These are phyloP conservation scores for Sporothrix variecibatus DNA, from an alignment of 2,329 filamentous ascomycete species.

Conservation along the genomic window DNA sequence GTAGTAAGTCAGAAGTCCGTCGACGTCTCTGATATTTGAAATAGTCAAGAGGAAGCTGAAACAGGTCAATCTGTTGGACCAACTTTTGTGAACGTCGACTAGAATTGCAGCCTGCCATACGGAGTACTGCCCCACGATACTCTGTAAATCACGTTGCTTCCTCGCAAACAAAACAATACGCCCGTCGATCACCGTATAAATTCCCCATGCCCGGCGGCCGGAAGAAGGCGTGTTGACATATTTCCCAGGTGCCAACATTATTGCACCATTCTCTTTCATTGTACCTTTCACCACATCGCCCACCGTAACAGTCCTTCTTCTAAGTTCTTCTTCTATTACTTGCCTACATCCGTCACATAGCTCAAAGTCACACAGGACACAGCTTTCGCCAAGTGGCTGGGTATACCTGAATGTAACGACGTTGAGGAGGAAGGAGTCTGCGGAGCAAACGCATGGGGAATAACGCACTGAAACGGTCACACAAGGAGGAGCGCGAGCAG, in stretches of 20 bases:
- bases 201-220: neutral
- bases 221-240: neutral
- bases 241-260: neutral
- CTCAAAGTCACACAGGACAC: neutral
- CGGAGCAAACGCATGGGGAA: neutral
- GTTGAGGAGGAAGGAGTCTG: neutral
- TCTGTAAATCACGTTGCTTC: neutral
- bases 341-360: neutral
- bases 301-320: too few species aligned
- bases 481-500: neutral
- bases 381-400: neutral
- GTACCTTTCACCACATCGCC: too few species aligned
- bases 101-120: neutral
- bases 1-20: neutral
- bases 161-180: neutral
- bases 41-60: neutral
- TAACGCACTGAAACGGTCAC: neutral
- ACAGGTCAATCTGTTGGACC: neutral
- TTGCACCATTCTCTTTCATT: neutral
- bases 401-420: neutral
- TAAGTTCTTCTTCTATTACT: too few species aligned
- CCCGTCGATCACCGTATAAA: neutral
- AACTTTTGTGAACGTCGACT: neutral
- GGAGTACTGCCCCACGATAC: too few species aligned
- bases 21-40: neutral